Base-by-base conservation (phyloP, 2,329 filamentous ascomycete species). In the Stagonosporopsis rhizophila region DNA sequence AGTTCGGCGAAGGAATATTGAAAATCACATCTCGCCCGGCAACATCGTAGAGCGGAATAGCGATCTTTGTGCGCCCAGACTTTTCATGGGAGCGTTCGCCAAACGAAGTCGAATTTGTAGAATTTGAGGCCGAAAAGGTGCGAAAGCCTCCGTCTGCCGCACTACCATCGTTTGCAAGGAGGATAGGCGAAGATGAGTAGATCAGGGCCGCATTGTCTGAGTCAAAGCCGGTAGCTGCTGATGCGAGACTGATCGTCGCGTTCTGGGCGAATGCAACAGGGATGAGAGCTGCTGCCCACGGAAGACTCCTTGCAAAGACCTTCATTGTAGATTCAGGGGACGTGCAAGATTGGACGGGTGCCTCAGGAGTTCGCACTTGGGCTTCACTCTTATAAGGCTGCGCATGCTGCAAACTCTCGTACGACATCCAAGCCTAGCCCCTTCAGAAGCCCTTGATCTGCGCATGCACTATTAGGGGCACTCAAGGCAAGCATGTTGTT, bases 1-100 rank as follows among this genome's bases (percentile, higher is more conserved):
- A 73, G 40, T 71, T 67, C 11, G 70, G 67, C 4, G 70, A 67
- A 39, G 70, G 64, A 23, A 73, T 67, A 5, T 67, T 71, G 44
- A 73, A 50, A 19, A 72, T 59, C 1, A 73, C 22, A 58, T 73
- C 57, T 22, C 58, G 60, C 8, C 64, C 64, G 4, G 46, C 66
- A 30, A 72, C 49, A 30, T 64, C 61, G 38, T 70, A 64, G 5
- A 71, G 53, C 0, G 68, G 65, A 1, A 68, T 44, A 2, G 57
- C 66, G 32, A 73, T 59, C 23, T 73, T 73, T 6, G 70, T 71
- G 23, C 69, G 66, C 8, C 70, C 69, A 2, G 63, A 67, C 38
- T 57, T 67, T 15, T 62, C 41, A 41, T 70, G 68, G 1, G 55
- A 55, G n/a, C 14, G 57, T 44, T 68, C 47, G 2, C 32, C n/a